Percentiles rank a stretch among this genome's conserved stretches.
phyloP scores from a whole-genome alignment of 2,329 filamentous ascomycete species.

The Cladosporium oxysporum region DNA sequence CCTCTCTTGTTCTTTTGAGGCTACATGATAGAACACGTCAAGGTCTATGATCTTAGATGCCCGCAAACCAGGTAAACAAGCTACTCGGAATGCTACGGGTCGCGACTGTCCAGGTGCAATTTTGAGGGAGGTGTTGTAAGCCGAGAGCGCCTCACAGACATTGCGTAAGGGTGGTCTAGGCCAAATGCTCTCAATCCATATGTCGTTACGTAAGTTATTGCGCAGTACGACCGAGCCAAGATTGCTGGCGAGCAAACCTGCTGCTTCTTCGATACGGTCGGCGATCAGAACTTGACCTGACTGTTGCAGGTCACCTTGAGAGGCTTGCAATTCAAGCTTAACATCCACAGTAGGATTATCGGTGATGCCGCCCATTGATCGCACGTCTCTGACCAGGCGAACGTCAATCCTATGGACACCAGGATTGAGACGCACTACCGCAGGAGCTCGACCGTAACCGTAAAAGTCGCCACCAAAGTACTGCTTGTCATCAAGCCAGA shows the following conservation, averaged over 20 bases:
- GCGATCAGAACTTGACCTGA: conserved; percentile 46
- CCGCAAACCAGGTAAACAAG: conserved; percentile 24
- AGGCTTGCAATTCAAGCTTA: conserved; percentile 38
- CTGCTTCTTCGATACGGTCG: conserved; percentile 47
- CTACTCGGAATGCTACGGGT: conserved; percentile 42
- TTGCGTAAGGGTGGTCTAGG: conserved; percentile 19
- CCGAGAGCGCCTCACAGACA: conserved; percentile 24
- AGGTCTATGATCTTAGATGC: conserved; percentile 3
- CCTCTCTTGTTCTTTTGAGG: conserved; percentile 13
- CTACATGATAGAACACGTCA: conserved; percentile 25
- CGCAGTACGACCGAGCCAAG: conserved; percentile 53
- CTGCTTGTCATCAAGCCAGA: conserved; percentile 52
- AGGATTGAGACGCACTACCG: conserved; percentile 51
- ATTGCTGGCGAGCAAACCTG: conserved; percentile 48
- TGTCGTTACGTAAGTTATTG: conserved; percentile 41
- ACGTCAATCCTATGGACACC: conserved; percentile 55
- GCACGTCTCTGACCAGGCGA: conserved; percentile 58
- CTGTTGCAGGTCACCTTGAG: conserved; percentile 34
- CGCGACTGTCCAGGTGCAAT: conserved; percentile 37
- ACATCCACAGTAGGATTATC: conserved; percentile 50
- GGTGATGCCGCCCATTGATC: conserved; percentile 54
- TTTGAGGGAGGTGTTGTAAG: conserved; percentile 21
- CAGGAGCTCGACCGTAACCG: conserved; percentile 51
- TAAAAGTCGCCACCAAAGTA: conserved; percentile 62
- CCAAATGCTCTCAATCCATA: conserved; percentile 25